Conservation (phyloP, 495 filamentous ascomycete species). For the Xylaria cubensis region DNA sequence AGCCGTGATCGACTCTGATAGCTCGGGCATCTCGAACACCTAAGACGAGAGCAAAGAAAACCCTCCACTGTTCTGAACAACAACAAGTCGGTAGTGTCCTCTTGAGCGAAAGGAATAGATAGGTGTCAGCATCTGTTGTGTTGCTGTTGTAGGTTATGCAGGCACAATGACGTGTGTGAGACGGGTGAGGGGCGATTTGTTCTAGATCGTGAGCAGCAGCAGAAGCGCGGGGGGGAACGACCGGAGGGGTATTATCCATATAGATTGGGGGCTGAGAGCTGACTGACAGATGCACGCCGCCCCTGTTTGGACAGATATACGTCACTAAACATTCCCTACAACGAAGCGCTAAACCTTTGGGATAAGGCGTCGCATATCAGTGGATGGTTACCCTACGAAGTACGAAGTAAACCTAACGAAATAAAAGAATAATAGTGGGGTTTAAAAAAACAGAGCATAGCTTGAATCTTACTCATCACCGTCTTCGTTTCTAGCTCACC, state of each 20-base stretch:
- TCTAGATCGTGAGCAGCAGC: constrained; percentile 22
- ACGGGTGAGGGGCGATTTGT: constrained; percentile 25
- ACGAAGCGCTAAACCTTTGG: background rate
- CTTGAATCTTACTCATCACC: no score
- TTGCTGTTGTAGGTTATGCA: background rate
- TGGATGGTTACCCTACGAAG: background rate
- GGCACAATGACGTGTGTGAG: constrained; percentile 28
- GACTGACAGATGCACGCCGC: background rate
- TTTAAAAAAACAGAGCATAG: background rate
- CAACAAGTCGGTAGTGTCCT: background rate
- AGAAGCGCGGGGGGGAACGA: background rate
- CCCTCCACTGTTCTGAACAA: no score
- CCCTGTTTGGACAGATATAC: constrained; percentile 2
- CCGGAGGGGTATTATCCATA: background rate
- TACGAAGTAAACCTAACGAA: background rate
- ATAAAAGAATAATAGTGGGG: background rate
- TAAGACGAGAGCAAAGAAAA: background rate
- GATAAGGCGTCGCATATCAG: constrained; percentile 7
- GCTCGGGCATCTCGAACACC: constrained; percentile 31
- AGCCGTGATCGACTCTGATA: constrained; percentile 39
- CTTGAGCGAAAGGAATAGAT: background rate
- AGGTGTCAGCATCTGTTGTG: background rate
- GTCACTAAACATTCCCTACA: constrained; percentile 5
- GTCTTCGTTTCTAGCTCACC: background rate
- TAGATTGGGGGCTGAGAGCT: background rate